These are phyloP conservation scores for Pseudogymnoascus sp. DNA, from an alignment of 2,329 filamentous ascomycete species.

Conservation along the genomic window DNA sequence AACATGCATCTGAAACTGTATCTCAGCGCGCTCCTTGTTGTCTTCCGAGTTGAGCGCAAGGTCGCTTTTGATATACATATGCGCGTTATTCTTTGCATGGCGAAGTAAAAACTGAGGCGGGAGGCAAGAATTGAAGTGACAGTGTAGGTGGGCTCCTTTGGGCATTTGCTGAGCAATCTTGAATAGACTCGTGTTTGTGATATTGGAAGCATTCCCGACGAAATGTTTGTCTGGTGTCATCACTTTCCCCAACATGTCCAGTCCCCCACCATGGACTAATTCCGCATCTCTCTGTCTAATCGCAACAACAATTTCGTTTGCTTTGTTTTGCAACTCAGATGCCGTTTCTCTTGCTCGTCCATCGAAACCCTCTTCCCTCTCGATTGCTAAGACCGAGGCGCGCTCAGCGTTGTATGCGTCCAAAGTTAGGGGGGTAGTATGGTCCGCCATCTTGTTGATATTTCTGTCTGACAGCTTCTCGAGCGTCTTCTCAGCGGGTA, in stretches of 20 bases:
- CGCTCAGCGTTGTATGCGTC: slow-evolving; percentile 9
- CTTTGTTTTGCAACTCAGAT: slow-evolving; percentile 24
- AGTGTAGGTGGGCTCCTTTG: slow-evolving; percentile 67
- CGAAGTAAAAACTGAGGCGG: slow-evolving; percentile 54
- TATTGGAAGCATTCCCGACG: slow-evolving; percentile 47
- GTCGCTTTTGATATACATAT: slow-evolving; percentile 65
- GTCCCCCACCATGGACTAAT: slow-evolving; percentile 19
- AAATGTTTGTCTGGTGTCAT: slow-evolving; percentile 47
- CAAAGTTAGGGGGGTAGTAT: neutral
- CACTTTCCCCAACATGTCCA: slow-evolving; percentile 3
- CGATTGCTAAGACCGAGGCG: slow-evolving; percentile 18
- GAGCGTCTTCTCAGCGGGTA: neutral
- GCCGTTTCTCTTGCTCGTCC: slow-evolving; percentile 20
- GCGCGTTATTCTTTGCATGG: slow-evolving; percentile 44
- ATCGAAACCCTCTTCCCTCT: slow-evolving; percentile 26
- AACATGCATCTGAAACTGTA: slow-evolving; percentile 52
- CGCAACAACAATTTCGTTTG: slow-evolving; percentile 24
- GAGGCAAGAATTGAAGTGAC: slow-evolving; percentile 73
- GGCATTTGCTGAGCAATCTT: slow-evolving; percentile 53
- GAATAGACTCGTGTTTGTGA: slow-evolving; percentile 51
- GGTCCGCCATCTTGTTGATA: neutral
- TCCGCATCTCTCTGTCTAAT: slow-evolving; percentile 26
- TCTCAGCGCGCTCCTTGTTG: slow-evolving; percentile 38
- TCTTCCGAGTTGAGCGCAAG: slow-evolving; percentile 37
- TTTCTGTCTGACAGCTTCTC: neutral